Base-by-base conservation (phyloP, 345 rosid genomes). In the Melaleuca quinquenervia region DNA sequence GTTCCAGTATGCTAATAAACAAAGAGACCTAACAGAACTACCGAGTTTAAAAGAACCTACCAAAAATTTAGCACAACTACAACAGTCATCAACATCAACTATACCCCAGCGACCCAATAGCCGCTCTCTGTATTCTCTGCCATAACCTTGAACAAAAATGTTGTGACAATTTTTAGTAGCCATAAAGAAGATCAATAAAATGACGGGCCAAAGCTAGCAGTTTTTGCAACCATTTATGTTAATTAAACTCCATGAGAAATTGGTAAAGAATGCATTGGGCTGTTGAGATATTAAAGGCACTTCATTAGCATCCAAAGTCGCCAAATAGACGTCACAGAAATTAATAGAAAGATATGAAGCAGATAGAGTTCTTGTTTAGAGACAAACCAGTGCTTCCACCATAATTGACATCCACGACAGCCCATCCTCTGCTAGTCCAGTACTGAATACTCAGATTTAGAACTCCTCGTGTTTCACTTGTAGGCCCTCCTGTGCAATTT, bases 381-480 rank as follows among this genome's bases (percentile, higher is more conserved):
- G 84, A 93, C 95, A 86, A 89, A 97, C 99, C 99, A 84, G 98
- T 96, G 96, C 99, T 96, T 93, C 99, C 99, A 86, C 98, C 98
- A 84, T 96, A 97, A 85, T 96, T 97, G 83, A 97, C 98, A 91
- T 96, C 99, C 86, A 94, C 98, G 86, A 93, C 89, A 58, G 98
- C 99, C 99, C 99, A 97, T 84, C 99, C 99, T 83, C 99, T 91
- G 89, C 98, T 97, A 27, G 99, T 97, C 98, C 98, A 97, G 89
- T 93, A 97, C 83, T 97, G 99, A 90, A 94, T 88, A 87, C 93
- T 94, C 83, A 94, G 89, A 88, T 94, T 92, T 88, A 97, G 89
- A 29, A 89, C 92, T 87, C 98, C 98, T 54, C 86, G 96, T 75
- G 98, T 87, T 88, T 97, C 98, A 88, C 89, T 15, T 50, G 99